Evolutionary conservation across 1,139 yeast genomes (phyloP), one percentile per base, ranked within the genome.

Genomic region (Kodamaea arcana): DNA sequence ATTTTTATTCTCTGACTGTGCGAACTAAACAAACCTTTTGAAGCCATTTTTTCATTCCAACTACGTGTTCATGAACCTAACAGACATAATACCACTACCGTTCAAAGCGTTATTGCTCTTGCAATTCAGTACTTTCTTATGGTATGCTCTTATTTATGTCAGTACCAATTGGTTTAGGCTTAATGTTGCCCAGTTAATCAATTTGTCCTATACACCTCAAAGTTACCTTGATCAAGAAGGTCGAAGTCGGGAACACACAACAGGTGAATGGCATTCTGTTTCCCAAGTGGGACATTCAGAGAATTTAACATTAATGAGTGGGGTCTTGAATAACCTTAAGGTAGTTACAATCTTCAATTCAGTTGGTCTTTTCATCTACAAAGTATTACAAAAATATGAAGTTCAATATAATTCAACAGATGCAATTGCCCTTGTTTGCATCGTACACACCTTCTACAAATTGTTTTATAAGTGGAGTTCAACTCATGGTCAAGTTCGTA

Each of bases 401-500:
- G 11, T 30, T 29, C 35, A 26, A 12, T 30, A 31, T 27, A 4
- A 30, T 10, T 12, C 13, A 16, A 29, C 18, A 16, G 30, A 39
- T 3, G 9, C 36, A 10, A 31, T 47, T 4, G 45, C 45, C 7
- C 18, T 36, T 17, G 31, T 30, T 9, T 36, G 44, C 12, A 36
- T 47, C 13, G 27, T 29, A 6, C 43, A 41, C 29, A 31, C 44
- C 12, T 25, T 40, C 15, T 40, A 39, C 37, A 39, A 27, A 29
- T 15, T 45, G 26, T 45, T 47, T 31, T 43, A 39, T 40, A 33
- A 27, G 17, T 35, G 43, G 25, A 10, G 36, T 12, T 32, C 32
- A 5, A 24, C 42, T 7, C 37, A 31, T 8, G 82, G 78, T 8
- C 73, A 73, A 35, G 50, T 58, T 25, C 56, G 80, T 30, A 58